Percentiles rank a stretch among this genome's conserved stretches.
phyloP scores from a whole-genome alignment of 2,329 filamentous ascomycete genomes.

The Xylaria arbuscula region DNA sequence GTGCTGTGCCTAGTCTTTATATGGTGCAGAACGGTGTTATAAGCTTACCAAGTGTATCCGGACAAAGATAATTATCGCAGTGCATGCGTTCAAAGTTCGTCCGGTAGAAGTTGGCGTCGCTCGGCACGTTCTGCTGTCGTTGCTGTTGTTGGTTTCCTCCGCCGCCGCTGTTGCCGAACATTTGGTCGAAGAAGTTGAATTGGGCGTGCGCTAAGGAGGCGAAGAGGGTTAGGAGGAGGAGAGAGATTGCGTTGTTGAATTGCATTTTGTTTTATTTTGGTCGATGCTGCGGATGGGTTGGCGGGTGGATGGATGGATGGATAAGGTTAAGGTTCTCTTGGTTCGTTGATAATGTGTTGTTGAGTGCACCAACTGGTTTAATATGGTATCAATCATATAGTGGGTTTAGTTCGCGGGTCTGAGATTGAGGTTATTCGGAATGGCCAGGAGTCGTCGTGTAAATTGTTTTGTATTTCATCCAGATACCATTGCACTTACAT shows the following conservation, averaged over 20 bases:
- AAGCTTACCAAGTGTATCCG: constrained; percentile 76
- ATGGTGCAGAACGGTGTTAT: no score
- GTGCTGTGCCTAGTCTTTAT: no score
- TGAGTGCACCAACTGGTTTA: not conserved
- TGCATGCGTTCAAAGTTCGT: constrained; percentile 66
- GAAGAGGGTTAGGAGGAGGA: constrained; percentile 68
- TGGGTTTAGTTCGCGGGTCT: not conserved
- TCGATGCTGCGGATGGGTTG: no score
- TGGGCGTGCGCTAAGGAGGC: constrained; percentile 72
- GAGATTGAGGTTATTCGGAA: not conserved
- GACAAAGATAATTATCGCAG: constrained; percentile 94
- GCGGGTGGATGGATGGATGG: no score
- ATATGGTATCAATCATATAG: not conserved
- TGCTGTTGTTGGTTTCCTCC: constrained; percentile 68
- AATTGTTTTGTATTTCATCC: not conserved
- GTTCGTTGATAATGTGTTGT: no score
- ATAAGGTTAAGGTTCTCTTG: no score
- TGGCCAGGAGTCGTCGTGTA: constrained; percentile 16
- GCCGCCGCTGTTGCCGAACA: constrained; percentile 77
- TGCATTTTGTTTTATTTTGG: constrained; percentile 48
- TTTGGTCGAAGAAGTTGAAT: constrained; percentile 98
- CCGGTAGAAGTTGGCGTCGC: constrained; percentile 81
- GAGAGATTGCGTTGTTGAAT: constrained; percentile 43
- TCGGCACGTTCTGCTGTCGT: constrained; percentile 81
- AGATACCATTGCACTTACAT: constrained; percentile 1